Percentiles rank a stretch among this genome's conserved stretches.
Conservation (phyloP, 2,329 filamentous ascomycete species). For the Scedosporium apiospermum region DNA sequence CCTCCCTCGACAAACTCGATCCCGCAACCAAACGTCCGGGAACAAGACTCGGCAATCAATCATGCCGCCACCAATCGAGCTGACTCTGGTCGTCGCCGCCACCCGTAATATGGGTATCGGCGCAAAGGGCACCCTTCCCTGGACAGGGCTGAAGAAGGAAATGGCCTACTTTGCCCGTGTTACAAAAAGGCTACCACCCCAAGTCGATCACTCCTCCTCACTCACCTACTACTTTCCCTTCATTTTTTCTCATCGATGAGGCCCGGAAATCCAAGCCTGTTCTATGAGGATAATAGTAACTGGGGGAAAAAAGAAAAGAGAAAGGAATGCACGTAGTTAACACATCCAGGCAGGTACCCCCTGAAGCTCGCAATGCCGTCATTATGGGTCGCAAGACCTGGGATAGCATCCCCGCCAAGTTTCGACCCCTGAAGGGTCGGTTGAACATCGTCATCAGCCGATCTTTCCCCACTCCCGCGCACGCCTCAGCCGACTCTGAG, state of each 20-base stretch:
- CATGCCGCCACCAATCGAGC: conserved; percentile 34
- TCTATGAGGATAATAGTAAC: neutral
- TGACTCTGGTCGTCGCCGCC: conserved; percentile 91
- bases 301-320: neutral
- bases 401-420: conserved; percentile 73
- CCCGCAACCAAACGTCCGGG: neutral
- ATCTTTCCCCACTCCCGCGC: conserved; percentile 17
- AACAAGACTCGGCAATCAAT: conserved; percentile 6
- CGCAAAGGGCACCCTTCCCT: conserved; percentile 67
- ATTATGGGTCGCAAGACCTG: conserved; percentile 98
- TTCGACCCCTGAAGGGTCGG: conserved; percentile 70
- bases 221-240: neutral
- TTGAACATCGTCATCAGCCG: conserved; percentile 76
- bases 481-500: conserved; percentile 9
- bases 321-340: neutral
- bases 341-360: conserved; percentile 16
- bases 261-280: neutral
- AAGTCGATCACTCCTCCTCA: conserved; percentile 14
- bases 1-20: neutral
- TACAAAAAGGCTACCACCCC: conserved; percentile 55
- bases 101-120: conserved; percentile 90
- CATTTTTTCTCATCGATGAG: neutral
- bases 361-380: conserved; percentile 55
- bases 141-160: conserved; percentile 80
- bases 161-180: conserved; percentile 94